phyloP scores from a whole-genome alignment of 2,329 filamentous ascomycete genomes.

The Neonectria hederae region DNA sequence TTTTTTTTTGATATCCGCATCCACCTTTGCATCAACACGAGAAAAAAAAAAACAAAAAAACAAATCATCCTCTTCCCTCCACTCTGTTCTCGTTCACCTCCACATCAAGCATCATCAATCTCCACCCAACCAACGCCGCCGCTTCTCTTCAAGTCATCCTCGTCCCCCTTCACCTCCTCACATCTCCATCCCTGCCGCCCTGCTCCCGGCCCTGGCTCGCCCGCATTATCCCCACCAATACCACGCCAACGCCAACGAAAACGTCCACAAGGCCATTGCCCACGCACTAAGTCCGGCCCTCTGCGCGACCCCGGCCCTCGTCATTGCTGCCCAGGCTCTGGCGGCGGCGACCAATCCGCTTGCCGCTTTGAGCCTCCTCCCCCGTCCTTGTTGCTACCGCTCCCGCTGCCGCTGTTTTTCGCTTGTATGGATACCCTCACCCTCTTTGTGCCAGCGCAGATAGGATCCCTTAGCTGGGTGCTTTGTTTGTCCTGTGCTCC shows the following conservation, averaged over 20 bases:
- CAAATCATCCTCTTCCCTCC: neutral
- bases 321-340: slow-evolving; percentile 30
- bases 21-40: neutral
- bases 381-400: slow-evolving; percentile 10
- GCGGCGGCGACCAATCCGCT: slow-evolving; percentile 9
- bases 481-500: slow-evolving; percentile 35
- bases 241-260: slow-evolving; percentile 29
- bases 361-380: slow-evolving; percentile 17
- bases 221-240: slow-evolving; percentile 26
- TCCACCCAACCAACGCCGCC: slow-evolving; percentile 7
- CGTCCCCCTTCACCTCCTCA: slow-evolving; percentile 2
- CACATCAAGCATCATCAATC: slow-evolving; percentile 10
- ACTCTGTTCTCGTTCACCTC: slow-evolving; percentile 14
- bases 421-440: slow-evolving; percentile 34
- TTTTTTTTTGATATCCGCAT: neutral
- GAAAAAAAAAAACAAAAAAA: neutral
- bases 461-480: slow-evolving; percentile 33
- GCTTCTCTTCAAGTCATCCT: neutral
- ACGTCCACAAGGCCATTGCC: slow-evolving; percentile 16
- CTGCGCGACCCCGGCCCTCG: slow-evolving; percentile 18
- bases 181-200: slow-evolving; percentile 18
- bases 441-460: slow-evolving; percentile 39
- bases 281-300: slow-evolving; percentile 13
- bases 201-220: slow-evolving; percentile 15
- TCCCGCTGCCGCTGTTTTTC: neutral